These are phyloP conservation scores for Lodderomyces pseudojiufengensis DNA, from an alignment of 1,139 yeast genomes.

Conservation along the genomic window DNA sequence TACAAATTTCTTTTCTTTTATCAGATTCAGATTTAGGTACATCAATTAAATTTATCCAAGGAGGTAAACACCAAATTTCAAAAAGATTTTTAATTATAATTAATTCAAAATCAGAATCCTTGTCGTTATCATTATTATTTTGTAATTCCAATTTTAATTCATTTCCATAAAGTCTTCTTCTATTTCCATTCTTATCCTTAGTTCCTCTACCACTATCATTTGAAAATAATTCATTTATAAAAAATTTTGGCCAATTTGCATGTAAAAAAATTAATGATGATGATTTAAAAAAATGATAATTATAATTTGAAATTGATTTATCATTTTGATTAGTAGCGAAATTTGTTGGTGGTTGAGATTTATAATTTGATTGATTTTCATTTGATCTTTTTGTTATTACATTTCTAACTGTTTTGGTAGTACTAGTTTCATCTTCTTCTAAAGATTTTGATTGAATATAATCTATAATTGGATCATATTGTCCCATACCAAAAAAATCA, in stretches of 20 bases:
- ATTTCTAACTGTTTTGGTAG: not conserved
- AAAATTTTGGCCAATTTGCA: slow-evolving; percentile 39
- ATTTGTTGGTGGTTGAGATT: slow-evolving; percentile 15
- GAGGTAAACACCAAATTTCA: slow-evolving; percentile 28
- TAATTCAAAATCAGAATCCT: slow-evolving; percentile 28
- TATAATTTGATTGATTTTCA: slow-evolving; percentile 1
- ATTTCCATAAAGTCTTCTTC: slow-evolving; percentile 29
- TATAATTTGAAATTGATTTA: slow-evolving; percentile 22
- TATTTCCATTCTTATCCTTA: slow-evolving; percentile 14
- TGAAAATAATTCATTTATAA: slow-evolving; percentile 24
- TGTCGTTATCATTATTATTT: slow-evolving; percentile 23
- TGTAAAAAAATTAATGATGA: slow-evolving; percentile 32
- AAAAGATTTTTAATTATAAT: slow-evolving; percentile 23
- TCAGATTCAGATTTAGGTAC: slow-evolving; percentile 21
- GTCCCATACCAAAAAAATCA: slow-evolving; percentile 36
- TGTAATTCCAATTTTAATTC: slow-evolving; percentile 26
- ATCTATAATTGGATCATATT: slow-evolving; percentile 36
- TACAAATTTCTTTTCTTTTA: slow-evolving; percentile 24
- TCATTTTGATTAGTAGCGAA: slow-evolving; percentile 23
- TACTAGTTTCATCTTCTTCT: slow-evolving; percentile 7
- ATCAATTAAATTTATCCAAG: slow-evolving; percentile 18
- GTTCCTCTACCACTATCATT: slow-evolving; percentile 29
- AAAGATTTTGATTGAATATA: slow-evolving; percentile 19
- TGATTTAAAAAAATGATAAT: slow-evolving; percentile 27
- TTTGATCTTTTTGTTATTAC: too few species aligned